Evolutionary conservation across 495 filamentous ascomycete species (phyloP), one percentile per base, ranked within the genome.

Genomic region (Penicillium coffeae): DNA sequence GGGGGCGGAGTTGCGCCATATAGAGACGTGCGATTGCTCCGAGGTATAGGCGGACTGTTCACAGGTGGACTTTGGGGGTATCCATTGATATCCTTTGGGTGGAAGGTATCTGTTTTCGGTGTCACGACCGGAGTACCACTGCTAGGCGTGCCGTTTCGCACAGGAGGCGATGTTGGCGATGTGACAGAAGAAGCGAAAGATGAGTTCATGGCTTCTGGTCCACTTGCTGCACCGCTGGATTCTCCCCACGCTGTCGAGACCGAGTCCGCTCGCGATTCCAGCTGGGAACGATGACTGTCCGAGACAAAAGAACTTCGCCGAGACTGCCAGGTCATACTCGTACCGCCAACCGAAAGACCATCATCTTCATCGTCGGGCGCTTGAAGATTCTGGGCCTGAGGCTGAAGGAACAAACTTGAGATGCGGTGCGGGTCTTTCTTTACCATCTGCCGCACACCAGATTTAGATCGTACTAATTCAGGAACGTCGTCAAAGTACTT

Each of bases 331-430:
- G 58, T 55, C 37, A 49, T 25, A 1, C 35, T 37, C 15, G 35
- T 10, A 18, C 48, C 54, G 41, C 60, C 51, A 14, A 59, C 62
- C 12, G 47, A 59, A n/a, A 47, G 18, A n/a, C 56, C 53, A 30
- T 61, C 46, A 9, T 68, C 65, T 19, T 64, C 62, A 6, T 66
- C 63, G 8, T 63, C 55, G 0, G 58, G 54, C 13, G 48, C 36
- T 12, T 42, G 47, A 1, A 57, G 42, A 30, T 30, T 30, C 25
- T 30, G 25, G 18, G 52, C 47, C 35, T 76, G 72, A 38, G 82
- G 78, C 20, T 82, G 79, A 1, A 83, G 80, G 22, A 78, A 79
- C 16, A 81, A 60, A 35, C 75, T 83, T 6, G 85, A 84, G 27
- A 86, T 74, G 19, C 81, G 79, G 50, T 84, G 73, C 0, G 77